Base-by-base conservation (phyloP, 768 basidiomycete genomes). In the Pleurotus citrinopileatus region DNA sequence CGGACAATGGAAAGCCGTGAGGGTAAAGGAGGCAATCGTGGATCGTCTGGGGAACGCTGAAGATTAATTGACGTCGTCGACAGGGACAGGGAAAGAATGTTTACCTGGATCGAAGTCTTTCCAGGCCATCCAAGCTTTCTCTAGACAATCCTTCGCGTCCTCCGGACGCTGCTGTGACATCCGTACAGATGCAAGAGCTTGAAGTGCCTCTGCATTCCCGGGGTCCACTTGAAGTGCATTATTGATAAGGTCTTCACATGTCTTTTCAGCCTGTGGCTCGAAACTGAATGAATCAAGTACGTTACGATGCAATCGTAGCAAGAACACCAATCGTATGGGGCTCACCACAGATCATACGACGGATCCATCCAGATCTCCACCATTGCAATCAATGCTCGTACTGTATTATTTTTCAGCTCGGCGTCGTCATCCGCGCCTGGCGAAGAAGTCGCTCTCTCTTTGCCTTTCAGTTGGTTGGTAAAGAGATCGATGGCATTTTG, bases 331-430 rank as follows among this genome's bases (percentile, higher is more conserved):
- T 15, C n/a, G n/a, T n/a, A n/a, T n/a, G 19, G 28, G 27, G 65
- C 83, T 47, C 61, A 88, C 94, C 94, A 95, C 46, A 96, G 74
- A 75, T 95, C 92, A 59, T 87, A 86, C 1, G 80, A 78, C 26
- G 89, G 89, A 62, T 94, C 90, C 93, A 97, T 96, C 94, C 94
- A 97, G 13, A 95, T 89, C 65, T 96, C 94, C 22, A 95, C 87
- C 79, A 94, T 94, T 6, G 88, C 89, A 26, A 94, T 78, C 19
- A 94, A 77, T 6, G 91, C 91, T 36, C 87, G 77, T 9, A 94
- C 85, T 53, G 87, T 84, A 63, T 83, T 90, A 27, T 69, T 78
- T 63, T 75, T 84, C 44, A 84, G 66, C 59, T 90, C 86, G 2
- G 73, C 65, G 54, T 88, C 84, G 58, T 81, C 82, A 47, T 68